These are phyloP conservation scores for Rhytidiadelphus loreus DNA, from an alignment of 225 moss, liverwort and hornwort species.

Conservation along the genomic window DNA sequence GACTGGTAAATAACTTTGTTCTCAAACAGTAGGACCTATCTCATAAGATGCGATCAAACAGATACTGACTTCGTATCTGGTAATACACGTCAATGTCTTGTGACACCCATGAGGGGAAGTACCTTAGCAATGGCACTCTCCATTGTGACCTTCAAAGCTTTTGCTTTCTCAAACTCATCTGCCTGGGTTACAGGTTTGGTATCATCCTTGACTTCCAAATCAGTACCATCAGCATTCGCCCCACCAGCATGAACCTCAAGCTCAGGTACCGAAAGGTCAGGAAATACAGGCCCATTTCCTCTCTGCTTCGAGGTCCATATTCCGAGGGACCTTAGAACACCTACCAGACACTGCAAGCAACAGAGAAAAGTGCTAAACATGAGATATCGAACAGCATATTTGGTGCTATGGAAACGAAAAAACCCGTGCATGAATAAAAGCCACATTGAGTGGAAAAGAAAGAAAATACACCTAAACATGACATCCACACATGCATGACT, in stretches of 20 bases:
- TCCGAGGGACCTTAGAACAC: slow-evolving; percentile 82
- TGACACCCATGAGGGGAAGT: not conserved
- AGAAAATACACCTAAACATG: not conserved
- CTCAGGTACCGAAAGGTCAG: slow-evolving; percentile 22
- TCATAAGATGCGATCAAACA: not conserved
- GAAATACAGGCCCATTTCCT: slow-evolving; percentile 39
- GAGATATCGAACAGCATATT: not conserved
- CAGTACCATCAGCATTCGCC: slow-evolving; percentile 24
- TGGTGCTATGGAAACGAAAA: not conserved
- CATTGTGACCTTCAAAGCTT: slow-evolving; percentile 88
- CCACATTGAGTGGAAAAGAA: not conserved
- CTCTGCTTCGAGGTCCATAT: slow-evolving; percentile 74
- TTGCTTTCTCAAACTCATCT: slow-evolving; percentile 92
- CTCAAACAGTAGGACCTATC: not conserved
- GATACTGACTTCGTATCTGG: not conserved
- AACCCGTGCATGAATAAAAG: not conserved
- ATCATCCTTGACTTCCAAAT: slow-evolving; percentile 64
- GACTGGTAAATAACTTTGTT: not conserved
- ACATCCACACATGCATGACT: not conserved
- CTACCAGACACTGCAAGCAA: slow-evolving; percentile 71
- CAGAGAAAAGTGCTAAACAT: not conserved
- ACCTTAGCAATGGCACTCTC: slow-evolving; percentile 90
- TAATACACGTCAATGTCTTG: not conserved
- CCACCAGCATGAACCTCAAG: not conserved
- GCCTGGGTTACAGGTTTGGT: slow-evolving; percentile 68